Conservation (phyloP, 1,284 basidiomycete genomes). For the Cutaneotrichosporon dermatis region DNA sequence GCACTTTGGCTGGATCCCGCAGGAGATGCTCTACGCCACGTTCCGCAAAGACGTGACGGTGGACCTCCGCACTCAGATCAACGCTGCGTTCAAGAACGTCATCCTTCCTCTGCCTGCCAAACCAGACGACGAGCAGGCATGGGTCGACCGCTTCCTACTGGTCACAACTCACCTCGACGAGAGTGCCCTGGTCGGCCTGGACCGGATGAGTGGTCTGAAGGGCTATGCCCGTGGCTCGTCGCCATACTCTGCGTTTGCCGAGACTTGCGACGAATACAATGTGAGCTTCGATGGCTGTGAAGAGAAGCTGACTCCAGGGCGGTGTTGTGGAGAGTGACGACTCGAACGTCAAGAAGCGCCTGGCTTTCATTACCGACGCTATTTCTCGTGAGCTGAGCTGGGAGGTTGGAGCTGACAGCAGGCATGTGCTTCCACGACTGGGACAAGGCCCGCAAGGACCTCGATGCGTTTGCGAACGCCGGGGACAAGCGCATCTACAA, state of each 20-base stretch:
- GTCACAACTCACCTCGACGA: slow-evolving; percentile 70
- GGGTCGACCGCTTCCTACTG: slow-evolving; percentile 77
- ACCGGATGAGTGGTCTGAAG: slow-evolving; percentile 61
- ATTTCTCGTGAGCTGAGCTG: slow-evolving; percentile 19
- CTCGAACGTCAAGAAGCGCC: slow-evolving; percentile 57
- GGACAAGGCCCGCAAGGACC: slow-evolving; percentile 69
- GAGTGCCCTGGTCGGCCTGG: slow-evolving; percentile 56
- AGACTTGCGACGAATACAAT: slow-evolving; percentile 71
- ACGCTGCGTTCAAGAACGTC: slow-evolving; percentile 57
- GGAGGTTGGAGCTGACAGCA: slow-evolving; percentile 5
- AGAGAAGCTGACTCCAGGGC: slow-evolving; percentile 54
- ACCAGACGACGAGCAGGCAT: slow-evolving; percentile 62
- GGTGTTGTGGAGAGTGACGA: slow-evolving; percentile 78
- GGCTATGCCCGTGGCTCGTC: slow-evolving; percentile 39
- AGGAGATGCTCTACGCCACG: slow-evolving; percentile 59
- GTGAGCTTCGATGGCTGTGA: slow-evolving; percentile 52
- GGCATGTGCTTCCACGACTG: slow-evolving; percentile 59
- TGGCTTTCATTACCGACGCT: slow-evolving; percentile 56
- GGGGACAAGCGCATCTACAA: slow-evolving; percentile 86
- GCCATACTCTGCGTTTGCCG: slow-evolving; percentile 55
- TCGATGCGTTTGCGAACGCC: slow-evolving; percentile 75
- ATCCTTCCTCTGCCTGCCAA: slow-evolving; percentile 79
- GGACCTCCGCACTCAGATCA: slow-evolving; percentile 54
- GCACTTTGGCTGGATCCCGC: slow-evolving; percentile 94
- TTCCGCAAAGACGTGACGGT: slow-evolving; percentile 49